Evolutionary conservation across 2,329 filamentous ascomycete species (phyloP).

Genomic region (Colletotrichum sp.): DNA sequence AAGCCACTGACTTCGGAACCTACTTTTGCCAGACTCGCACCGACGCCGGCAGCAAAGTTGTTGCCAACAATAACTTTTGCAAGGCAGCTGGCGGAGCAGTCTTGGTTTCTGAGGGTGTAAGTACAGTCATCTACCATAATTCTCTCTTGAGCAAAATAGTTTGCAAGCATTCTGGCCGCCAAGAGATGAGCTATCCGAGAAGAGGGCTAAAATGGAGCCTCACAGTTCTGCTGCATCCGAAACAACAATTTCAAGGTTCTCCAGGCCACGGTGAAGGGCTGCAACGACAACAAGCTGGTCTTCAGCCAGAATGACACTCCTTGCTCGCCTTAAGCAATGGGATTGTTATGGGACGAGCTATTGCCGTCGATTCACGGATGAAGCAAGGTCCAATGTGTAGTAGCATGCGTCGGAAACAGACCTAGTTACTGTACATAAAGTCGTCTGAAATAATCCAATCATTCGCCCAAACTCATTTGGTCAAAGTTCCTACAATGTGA

Average conservation of each 20-base stretch:
- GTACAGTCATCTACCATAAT: too few relatives aligned
- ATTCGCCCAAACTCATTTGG: not conserved
- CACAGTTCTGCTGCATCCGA: not conserved
- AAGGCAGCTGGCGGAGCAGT: not conserved
- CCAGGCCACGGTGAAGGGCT: not conserved
- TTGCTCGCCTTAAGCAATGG: not conserved
- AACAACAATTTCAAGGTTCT: not conserved
- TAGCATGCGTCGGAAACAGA: not conserved
- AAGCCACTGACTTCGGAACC: not conserved
- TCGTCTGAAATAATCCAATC: not conserved
- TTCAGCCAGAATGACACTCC: not conserved
- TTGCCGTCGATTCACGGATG: fast-evolving
- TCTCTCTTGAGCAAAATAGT: too few relatives aligned
- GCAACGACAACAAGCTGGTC: not conserved
- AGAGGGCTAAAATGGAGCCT: too few relatives aligned
- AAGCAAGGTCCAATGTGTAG: not conserved
- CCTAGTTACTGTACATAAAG: not conserved
- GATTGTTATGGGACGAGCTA: not conserved
- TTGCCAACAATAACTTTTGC: not conserved
- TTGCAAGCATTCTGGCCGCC: too few relatives aligned
- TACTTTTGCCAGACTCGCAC: not conserved
- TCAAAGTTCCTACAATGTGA: not conserved
- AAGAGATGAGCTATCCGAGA: too few relatives aligned
- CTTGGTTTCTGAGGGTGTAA: not conserved
- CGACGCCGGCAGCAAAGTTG: not conserved